Percentiles rank a stretch among this genome's conserved stretches.
phyloP scores from a whole-genome alignment of 2,329 filamentous ascomycete species.

The Ophiostoma angusticollis region DNA sequence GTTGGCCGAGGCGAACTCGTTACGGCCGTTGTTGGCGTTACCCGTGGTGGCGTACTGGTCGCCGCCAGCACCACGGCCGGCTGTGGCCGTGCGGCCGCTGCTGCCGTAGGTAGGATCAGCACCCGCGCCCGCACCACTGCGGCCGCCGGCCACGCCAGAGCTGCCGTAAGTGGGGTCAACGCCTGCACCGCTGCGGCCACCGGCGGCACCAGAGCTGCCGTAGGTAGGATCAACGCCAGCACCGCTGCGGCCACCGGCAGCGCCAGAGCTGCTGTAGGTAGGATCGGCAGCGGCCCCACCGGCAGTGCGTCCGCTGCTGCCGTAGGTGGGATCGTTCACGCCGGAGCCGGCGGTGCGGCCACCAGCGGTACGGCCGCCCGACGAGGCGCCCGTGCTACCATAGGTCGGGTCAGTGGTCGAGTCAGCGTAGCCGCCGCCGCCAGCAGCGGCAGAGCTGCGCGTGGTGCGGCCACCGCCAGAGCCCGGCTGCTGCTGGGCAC shows the following conservation, averaged over 20 bases:
- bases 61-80: neutral
- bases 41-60: constrained; percentile 15
- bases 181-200: neutral
- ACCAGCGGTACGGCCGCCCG: constrained; percentile 9
- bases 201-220: neutral
- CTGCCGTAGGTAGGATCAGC: neutral
- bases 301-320: constrained; percentile 18
- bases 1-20: neutral
- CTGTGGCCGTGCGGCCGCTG: neutral
- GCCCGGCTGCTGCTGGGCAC: neutral
- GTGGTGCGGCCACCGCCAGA: constrained; percentile 10
- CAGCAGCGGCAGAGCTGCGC: constrained; percentile 1
- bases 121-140: neutral
- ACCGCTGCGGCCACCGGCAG: neutral
- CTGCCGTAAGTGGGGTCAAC: neutral
- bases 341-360: constrained; percentile 13
- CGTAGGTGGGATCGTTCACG: constrained; percentile 26
- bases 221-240: constrained; percentile 9
- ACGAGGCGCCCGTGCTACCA: constrained; percentile 23
- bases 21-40: constrained; percentile 11
- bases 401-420: constrained; percentile 24
- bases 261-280: neutral
- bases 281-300: constrained; percentile 16
- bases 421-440: neutral
- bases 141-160: neutral